Conservation (phyloP, 176 grass and related monocot genomes). For the Musa troglodytarum region DNA sequence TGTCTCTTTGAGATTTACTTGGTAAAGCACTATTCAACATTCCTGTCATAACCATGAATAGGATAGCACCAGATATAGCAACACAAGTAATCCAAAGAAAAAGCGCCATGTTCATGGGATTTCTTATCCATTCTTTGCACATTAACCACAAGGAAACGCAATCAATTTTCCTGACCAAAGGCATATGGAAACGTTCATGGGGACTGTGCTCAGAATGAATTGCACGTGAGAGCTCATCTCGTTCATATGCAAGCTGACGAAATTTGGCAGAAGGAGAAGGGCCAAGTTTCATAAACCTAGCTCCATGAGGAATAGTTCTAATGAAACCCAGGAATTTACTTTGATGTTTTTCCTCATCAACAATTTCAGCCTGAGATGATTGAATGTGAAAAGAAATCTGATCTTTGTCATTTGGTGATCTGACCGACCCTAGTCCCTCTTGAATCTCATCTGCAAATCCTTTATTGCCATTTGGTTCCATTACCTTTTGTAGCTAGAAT, state of each 20-base stretch:
- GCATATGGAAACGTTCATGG: conserved; percentile 15
- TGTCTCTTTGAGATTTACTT: conserved; percentile 31
- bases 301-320: conserved; percentile 23
- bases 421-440: conserved; percentile 21
- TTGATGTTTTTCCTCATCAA: conserved; percentile 14
- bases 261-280: conserved; percentile 63
- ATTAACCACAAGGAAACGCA: conserved; percentile 38
- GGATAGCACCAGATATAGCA: conserved; percentile 53
- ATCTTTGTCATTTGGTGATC: conserved; percentile 23
- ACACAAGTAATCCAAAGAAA: conserved; percentile 44
- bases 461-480: conserved; percentile 51
- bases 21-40: conserved; percentile 50
- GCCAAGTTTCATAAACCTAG: conserved; percentile 49
- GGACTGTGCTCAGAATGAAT: conserved; percentile 38
- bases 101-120: conserved; percentile 62
- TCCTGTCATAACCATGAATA: conserved; percentile 75
- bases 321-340: conserved; percentile 34
- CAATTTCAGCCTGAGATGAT: conserved; percentile 13
- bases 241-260: conserved; percentile 49
- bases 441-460: conserved; percentile 44
- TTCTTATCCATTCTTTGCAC: conserved; percentile 55
- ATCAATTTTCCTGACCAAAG: conserved; percentile 51
- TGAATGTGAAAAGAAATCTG: conserved; percentile 25
- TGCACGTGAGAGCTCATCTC: conserved; percentile 78
- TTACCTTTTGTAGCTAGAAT: conserved; percentile 12